Base-by-base conservation (phyloP, 495 filamentous ascomycete species). In the Lepraria neglecta region DNA sequence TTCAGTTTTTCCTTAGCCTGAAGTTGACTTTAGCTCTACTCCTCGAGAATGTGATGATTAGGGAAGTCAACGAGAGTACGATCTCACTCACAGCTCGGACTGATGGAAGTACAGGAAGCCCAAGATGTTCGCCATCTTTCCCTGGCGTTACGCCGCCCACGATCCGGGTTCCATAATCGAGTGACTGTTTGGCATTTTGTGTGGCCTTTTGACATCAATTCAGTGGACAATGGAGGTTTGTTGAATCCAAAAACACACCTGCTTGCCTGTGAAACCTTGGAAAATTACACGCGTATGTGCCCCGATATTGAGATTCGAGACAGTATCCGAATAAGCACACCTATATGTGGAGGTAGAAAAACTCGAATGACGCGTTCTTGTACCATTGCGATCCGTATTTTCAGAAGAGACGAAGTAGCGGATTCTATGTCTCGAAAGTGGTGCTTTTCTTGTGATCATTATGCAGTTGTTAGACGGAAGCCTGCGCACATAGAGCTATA, bases 91-190 rank as follows among this genome's bases (percentile, higher is more conserved):
- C 84, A 69, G 78, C 80, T 66, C 80, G 80, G 24, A 95, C 87
- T 21, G 80, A 85, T 7, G 88, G 85, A 15, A 95, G 78, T 3
- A 96, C 80, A 0, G 91, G 91, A 35, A 92, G 77, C 3, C 87
- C 89, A 31, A 95, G 76, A 72, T 96, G 91, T 66, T 90, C 85
- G 30, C 86, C 87, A 59, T 84, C 80, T 35, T 85, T 84, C 2
- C 86, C 85, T 0, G 90, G 91, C 54, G 83, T 91, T 11, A 95
- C 88, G 43, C 91, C 91, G 15, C 91, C 91, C 0, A 95, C 87
- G 58, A 96, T 89, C 28, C 88, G 87, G 42, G 91, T 95, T 4
- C 91, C 91, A 81, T 87, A 96, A 67, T 82, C 84, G 54, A 95
- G 70, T 12, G 88, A 91, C 64, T 95, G 87, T 67, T 84, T 82